Percentiles rank a stretch among this genome's conserved stretches.
phyloP scores from a whole-genome alignment of 2,329 filamentous ascomycete species.

The Aspergillus eucalypticola region DNA sequence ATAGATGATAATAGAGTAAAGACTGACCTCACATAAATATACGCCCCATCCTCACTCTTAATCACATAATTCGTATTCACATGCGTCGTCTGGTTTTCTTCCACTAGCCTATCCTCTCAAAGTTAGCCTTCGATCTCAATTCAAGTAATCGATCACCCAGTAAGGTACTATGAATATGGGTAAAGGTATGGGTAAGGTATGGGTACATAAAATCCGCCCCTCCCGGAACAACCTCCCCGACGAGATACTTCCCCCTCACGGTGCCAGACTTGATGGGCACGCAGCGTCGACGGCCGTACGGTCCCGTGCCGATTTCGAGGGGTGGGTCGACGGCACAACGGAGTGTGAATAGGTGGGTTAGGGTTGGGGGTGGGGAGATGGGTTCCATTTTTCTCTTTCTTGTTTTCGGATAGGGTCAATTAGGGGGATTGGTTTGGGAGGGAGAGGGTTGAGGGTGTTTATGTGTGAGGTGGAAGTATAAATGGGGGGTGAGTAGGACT shows the following conservation, averaged over 20 bases:
- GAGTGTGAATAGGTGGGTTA: conserved; percentile 27
- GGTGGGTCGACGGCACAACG: conserved; percentile 27
- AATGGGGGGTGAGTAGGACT: not conserved
- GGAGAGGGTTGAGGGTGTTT: no score
- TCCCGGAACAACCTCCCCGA: conserved; percentile 27
- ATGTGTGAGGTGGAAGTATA: not conserved
- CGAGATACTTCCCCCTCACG: conserved; percentile 25
- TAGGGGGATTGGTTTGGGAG: not conserved
- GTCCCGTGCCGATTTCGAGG: conserved; percentile 27
- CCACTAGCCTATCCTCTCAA: conserved; percentile 24
- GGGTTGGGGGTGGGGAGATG: conserved; percentile 22
- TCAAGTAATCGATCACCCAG: not conserved
- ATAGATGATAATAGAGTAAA: not conserved
- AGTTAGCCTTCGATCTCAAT: not conserved
- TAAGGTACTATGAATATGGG: not conserved
- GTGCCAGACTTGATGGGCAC: conserved; percentile 25
- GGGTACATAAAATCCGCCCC: conserved; percentile 31
- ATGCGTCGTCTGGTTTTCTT: conserved; percentile 30
- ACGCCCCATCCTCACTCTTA: conserved; percentile 29
- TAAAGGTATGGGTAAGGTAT: not conserved
- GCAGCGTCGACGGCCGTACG: conserved; percentile 28
- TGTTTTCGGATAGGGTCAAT: not conserved
- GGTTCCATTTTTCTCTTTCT: conserved; percentile 17
- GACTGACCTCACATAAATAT: conserved; percentile 26
- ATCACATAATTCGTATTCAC: conserved; percentile 31